A percentile compares a stretch with the other conserved stretches of the same genome.
These are phyloP conservation scores for Amphichorda felina DNA, from an alignment of 2,329 filamentous ascomycete genomes.

Conservation along the genomic window DNA sequence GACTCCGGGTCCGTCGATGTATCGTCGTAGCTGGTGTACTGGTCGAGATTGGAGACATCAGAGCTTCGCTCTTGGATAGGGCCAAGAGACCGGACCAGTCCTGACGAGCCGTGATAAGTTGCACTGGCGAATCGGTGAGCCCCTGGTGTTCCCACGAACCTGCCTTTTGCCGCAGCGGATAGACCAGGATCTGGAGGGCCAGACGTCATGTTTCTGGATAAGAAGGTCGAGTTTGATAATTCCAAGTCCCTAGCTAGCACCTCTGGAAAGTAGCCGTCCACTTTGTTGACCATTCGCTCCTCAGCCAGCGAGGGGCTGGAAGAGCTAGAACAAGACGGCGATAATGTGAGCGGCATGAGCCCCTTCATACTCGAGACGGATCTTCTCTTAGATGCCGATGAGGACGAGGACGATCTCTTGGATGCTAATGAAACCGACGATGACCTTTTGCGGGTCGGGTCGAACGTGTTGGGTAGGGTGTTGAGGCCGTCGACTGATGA, in stretches of 20 bases:
- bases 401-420: slow-evolving; percentile 1
- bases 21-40: slow-evolving; percentile 9
- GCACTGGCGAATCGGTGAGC: slow-evolving; percentile 10
- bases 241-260: slow-evolving; percentile 42
- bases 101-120: slow-evolving; percentile 16
- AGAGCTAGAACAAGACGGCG: slow-evolving; percentile 10
- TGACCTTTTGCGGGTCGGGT: background rate
- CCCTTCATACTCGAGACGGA: slow-evolving; percentile 27
- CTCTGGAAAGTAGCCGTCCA: slow-evolving; percentile 39
- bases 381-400: slow-evolving; percentile 8
- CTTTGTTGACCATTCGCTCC: slow-evolving; percentile 15
- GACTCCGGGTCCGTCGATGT: slow-evolving; percentile 20
- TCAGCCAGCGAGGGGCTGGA: slow-evolving; percentile 10
- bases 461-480: background rate
- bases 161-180: slow-evolving; percentile 14
- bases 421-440: background rate
- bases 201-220: slow-evolving; percentile 38
- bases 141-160: slow-evolving; percentile 6
- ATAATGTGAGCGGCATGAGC: slow-evolving; percentile 21
- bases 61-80: slow-evolving; percentile 23
- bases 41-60: slow-evolving; percentile 17
- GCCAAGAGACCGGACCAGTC: slow-evolving; percentile 17
- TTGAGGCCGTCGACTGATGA: background rate
- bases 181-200: slow-evolving; percentile 29
- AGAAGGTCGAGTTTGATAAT: slow-evolving; percentile 33